Evolutionary conservation across 345 rosid genomes (phyloP), one percentile per base, ranked within the genome.

Genomic region (Moringa oleifera): DNA sequence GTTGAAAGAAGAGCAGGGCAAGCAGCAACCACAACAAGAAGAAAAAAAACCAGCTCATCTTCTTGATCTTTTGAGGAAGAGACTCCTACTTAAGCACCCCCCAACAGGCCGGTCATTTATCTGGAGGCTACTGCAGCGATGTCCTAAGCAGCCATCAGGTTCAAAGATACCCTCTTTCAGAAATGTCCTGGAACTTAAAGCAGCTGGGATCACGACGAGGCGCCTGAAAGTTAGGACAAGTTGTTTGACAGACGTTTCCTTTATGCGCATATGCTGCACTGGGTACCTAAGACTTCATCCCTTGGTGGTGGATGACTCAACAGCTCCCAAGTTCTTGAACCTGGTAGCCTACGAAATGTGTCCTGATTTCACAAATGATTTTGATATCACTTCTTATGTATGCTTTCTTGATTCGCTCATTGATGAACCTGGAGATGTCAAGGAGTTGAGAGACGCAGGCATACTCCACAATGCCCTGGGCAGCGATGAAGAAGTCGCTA

Each of bases 311-410:
- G 73, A 63, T 47, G 64, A 60, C 53, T 62, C 65, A 5, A 71
- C 75, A 0, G 56, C 13, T 7, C 25, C 70, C 13, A 59, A 45
- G 19, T 28, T 75, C 12, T 23, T 67, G 16, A 75, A 75, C 64
- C 41, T 75, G 66, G 53, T 67, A 28, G 75, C 72, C 21, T 63
- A 63, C 17, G 79, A 66, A 31, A 51, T 53, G 58, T 67, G 63
- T 46, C 63, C 57, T 2, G 55, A 59, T 25, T 23, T 21, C 9
- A 0, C 23, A 0, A 61, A 75, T 0, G 55, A 64, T 9, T 63
- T 46, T 0, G 46, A 4, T 18, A 50, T 73, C 46, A 58, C 65
- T 20, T 73, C 76, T 6, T 71, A 55, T 19, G 22, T 65, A 0
- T 67, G 46, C 23, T 46, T 63, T 15, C 12, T 72, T 57, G 77